These are phyloP conservation scores for Coemansia sp. DNA, from an alignment of 192 early-diverging fungal species.

Conservation along the genomic window DNA sequence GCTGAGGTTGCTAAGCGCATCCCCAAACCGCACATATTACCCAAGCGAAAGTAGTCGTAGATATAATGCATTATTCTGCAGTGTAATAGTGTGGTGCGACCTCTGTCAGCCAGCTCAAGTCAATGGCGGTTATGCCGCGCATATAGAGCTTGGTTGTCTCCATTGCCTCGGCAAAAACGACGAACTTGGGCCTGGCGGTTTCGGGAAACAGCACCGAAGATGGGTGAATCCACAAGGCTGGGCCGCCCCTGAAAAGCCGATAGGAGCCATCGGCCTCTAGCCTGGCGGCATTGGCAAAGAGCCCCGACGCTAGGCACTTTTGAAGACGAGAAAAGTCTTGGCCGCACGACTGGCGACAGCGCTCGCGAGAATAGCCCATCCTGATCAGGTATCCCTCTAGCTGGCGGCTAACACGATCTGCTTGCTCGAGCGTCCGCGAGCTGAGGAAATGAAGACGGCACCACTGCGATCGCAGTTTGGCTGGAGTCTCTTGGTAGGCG, in stretches of 20 bases:
- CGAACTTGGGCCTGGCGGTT: conserved; percentile 74
- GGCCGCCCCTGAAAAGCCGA: conserved; percentile 72
- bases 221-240: conserved; percentile 85
- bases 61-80: conserved; percentile 1
- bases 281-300: conserved; percentile 87
- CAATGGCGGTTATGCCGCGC: conserved; percentile 80
- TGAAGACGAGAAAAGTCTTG: conserved; percentile 62
- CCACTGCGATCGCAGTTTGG: conserved; percentile 80
- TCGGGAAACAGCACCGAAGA: conserved; percentile 62
- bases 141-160: conserved; percentile 84
- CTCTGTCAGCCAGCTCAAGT: conserved; percentile 71
- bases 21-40: conserved; percentile 34
- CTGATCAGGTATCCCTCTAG: conserved; percentile 74
- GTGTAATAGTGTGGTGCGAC: conserved; percentile 77
- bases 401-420: conserved; percentile 87
- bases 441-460: conserved; percentile 73
- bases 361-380: conserved; percentile 70
- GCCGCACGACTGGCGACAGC: conserved; percentile 70
- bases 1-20: conserved; percentile 48
- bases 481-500: conserved; percentile 84
- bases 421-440: conserved; percentile 82
- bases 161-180: conserved; percentile 85
- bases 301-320: conserved; percentile 84
- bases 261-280: conserved; percentile 79
- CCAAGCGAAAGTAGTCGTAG: conserved; percentile 17